phyloP scores from a whole-genome alignment of 352 stramenopile genomes.

The Globisporangium iwayamae region DNA sequence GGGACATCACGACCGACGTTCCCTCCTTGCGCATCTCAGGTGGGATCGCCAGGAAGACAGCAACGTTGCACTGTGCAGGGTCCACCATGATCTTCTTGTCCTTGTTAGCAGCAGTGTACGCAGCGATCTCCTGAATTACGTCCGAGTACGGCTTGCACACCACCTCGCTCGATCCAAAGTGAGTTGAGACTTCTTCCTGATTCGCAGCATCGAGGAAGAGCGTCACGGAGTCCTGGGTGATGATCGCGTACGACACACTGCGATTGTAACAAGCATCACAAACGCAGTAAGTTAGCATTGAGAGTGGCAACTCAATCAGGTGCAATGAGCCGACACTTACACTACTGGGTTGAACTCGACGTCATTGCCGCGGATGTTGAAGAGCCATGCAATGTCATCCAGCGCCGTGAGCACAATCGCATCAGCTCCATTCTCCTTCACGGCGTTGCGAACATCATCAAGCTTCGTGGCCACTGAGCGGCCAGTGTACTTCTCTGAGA shows the following conservation, averaged over 20 bases:
- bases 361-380: conserved; percentile 98
- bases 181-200: conserved; percentile 46
- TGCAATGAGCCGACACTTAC: conserved; percentile 47
- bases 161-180: conserved; percentile 50
- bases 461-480: conserved; percentile 92
- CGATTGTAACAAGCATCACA: neutral
- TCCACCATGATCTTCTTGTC: conserved; percentile 72
- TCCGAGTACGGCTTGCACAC: conserved; percentile 60
- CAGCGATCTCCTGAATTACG: conserved; percentile 41
- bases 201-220: conserved; percentile 91
- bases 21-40: conserved; percentile 67
- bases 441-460: conserved; percentile 59
- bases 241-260: conserved; percentile 91
- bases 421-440: conserved; percentile 89
- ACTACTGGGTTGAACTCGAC: conserved; percentile 97
- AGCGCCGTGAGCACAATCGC: conserved; percentile 94
- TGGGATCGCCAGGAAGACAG: conserved; percentile 77
- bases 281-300: neutral
- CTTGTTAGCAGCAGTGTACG: conserved; percentile 45
- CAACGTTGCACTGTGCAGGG: conserved; percentile 81
- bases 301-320: neutral
- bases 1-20: conserved; percentile 73
- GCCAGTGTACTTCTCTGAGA: conserved; percentile 93
- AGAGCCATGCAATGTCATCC: conserved; percentile 97
- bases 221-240: conserved; percentile 86